Base-by-base conservation (phyloP, 768 basidiomycete species). In the Rhizopogon salebrosus region DNA sequence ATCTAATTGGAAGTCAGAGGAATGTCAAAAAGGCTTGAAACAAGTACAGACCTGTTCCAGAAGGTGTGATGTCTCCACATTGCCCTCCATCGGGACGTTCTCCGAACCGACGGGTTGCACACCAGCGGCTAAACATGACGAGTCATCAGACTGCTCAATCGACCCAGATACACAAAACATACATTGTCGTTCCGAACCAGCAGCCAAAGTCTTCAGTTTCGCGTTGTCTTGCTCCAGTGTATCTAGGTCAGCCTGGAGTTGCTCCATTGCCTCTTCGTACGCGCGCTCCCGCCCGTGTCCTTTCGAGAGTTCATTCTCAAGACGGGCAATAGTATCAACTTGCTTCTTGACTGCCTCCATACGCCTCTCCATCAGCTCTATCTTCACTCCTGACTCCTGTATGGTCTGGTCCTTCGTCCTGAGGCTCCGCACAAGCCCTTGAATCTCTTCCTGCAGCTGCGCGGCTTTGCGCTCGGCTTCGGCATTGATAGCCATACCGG, bases 251-350 rank as follows among this genome's bases (percentile, higher is more conserved):
- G 83, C 80, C 64, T 95, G 93, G 9, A 98, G 69, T 62, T 92
- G 91, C 58, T 95, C 94, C 77, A 98, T 89, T 3, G 93, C 92
- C 60, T 95, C 93, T 65, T 92, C 89, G 61, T 95, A 91, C 29
- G 87, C 86, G 52, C 85, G 79, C 67, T 95, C 93, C 63, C 95
- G 90, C 68, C 93, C 90, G 69, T 83, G 82, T 3, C 85, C 82
- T 65, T 93, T 93, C 26, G 77, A 70, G 2, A 98, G 74, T 60
- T 95, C 87, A 29, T 65, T 70, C 71, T 98, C 94, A 18, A 98
- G 80, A 55, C 92, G 88, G 13, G 75, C 68, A 48, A 98, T 88
- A 6, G 79, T 72, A 52, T 98, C 95, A 4, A 87, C 85, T 70
- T 95, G 92, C 66, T 88, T 92, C 78, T 92, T 95, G 55, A 85